These are phyloP conservation scores for Myxozyma monticola DNA, from an alignment of 805 yeast genomes.

Conservation along the genomic window DNA sequence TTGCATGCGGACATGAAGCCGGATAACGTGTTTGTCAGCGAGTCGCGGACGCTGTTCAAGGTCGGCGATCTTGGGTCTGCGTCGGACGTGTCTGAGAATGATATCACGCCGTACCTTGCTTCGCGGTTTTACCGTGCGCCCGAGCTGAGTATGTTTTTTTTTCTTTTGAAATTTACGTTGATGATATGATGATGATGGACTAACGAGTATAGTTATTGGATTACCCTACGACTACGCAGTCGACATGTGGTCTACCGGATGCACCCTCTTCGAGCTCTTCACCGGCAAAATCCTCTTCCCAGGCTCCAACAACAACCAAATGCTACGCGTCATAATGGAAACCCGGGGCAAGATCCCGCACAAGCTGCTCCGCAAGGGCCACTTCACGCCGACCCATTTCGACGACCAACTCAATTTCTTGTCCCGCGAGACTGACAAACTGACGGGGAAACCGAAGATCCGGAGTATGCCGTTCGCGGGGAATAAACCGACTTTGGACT, in stretches of 20 bases:
- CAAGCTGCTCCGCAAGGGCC: constrained; percentile 36
- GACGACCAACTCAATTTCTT: constrained; percentile 35
- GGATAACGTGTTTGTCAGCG: constrained; percentile 75
- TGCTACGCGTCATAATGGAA: constrained; percentile 40
- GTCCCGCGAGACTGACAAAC: constrained; percentile 30
- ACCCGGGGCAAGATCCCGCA: constrained; percentile 37
- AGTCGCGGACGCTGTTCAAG: constrained; percentile 63
- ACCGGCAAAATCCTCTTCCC: constrained; percentile 89
- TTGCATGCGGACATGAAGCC: constrained; percentile 93
- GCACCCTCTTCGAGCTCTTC: constrained; percentile 89
- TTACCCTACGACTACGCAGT: constrained; percentile 61
- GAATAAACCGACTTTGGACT: constrained; percentile 13
- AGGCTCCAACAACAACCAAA: constrained; percentile 83
- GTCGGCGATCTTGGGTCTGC: constrained; percentile 92
- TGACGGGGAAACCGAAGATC: constrained; percentile 31
- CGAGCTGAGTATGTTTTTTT: too few relatives aligned
- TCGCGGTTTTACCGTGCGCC: constrained; percentile 80
- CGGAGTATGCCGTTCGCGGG: constrained; percentile 26
- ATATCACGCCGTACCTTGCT: constrained; percentile 39
- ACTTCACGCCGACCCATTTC: constrained; percentile 34
- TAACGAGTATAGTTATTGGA: constrained; percentile 53
- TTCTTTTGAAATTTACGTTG: not conserved
- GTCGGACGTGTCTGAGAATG: constrained; percentile 38
- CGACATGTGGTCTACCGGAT: constrained; percentile 95
- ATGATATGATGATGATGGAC: not conserved